Conservation (phyloP, 257 asterid species). For the Lycium ferocissimum region DNA sequence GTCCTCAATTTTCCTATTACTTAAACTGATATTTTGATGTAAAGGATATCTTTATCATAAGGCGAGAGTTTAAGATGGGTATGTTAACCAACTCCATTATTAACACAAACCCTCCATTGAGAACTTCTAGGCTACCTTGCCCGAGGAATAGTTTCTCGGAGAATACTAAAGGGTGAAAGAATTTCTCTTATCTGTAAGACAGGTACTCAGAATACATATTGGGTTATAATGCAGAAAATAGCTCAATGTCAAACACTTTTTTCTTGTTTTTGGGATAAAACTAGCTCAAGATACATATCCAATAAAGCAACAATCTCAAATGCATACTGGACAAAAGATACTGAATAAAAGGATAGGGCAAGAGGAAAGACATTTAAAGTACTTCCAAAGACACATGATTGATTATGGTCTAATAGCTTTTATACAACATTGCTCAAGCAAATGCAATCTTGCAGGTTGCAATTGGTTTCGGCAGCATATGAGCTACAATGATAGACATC, state of each 20-base stretch:
- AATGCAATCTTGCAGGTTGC: background rate
- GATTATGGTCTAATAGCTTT: background rate
- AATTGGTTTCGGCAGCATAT: conserved; percentile 3
- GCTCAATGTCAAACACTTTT: background rate
- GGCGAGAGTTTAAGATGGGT: background rate
- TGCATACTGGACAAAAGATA: background rate
- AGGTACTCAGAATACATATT: background rate
- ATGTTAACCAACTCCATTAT: background rate
- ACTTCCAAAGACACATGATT: background rate
- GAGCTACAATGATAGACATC: background rate
- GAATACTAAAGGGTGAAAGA: background rate
- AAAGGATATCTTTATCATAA: background rate
- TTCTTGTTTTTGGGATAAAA: too few relatives aligned
- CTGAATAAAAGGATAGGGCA: background rate
- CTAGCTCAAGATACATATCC: background rate
- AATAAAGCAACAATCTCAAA: background rate
- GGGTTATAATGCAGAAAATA: background rate
- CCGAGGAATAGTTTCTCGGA: background rate
- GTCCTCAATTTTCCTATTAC: background rate
- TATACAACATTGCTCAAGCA: background rate
- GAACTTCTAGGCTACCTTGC: background rate
- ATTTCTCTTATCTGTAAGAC: background rate
- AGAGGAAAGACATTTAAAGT: background rate
- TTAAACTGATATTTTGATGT: background rate
- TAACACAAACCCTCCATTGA: background rate